Evolutionary conservation across 1,139 yeast species (phyloP), one percentile per base, ranked within the genome.

Genomic region (Saccharomyces hybrid): DNA sequence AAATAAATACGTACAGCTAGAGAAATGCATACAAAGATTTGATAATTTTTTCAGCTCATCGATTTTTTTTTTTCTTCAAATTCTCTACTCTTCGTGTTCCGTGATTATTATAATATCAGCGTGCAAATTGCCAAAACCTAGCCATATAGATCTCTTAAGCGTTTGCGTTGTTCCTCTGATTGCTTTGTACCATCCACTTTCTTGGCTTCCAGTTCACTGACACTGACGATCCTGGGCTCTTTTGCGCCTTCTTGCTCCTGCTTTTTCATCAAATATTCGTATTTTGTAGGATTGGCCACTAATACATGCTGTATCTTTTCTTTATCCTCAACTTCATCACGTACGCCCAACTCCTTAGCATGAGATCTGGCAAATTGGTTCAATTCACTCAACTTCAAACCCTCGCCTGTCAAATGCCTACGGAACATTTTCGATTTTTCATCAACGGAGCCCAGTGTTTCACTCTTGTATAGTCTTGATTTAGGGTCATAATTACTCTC

Each of bases 241-340:
- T 25, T 8, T 8, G 23, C 23, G 11, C 34, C 46, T 27, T 28
- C 41, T 23, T 47, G 47, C 9, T 50, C 51, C n/a, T 50, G 42
- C 11, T 57, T 50, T 52, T 54, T 55, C 53, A 54, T 55, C 55
- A 67, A 42, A 32, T 60, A 61, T 51, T 67, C 70, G 51, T 64
- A 62, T 54, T 63, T 64, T 1, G 72, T 69, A 3, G 72, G 72
- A 50, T 69, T 68, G 3, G 72, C 72, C 28, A 66, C 64, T 14
- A 68, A 51, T 1, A 68, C 71, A 53, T 68, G 68, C 29, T 60
- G 56, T 2, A 61, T 48, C 48, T 67, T 66, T 25, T 63, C 56
- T 9, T 56, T 57, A 54, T 65, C 58, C 42, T 59, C 64, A 9
- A 59, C 55, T 49, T 61, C 64, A 55, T 65, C 69, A 48, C 61